These are phyloP conservation scores for Friedmanniomyces simplex DNA, from an alignment of 495 filamentous ascomycete genomes.

Conservation along the genomic window DNA sequence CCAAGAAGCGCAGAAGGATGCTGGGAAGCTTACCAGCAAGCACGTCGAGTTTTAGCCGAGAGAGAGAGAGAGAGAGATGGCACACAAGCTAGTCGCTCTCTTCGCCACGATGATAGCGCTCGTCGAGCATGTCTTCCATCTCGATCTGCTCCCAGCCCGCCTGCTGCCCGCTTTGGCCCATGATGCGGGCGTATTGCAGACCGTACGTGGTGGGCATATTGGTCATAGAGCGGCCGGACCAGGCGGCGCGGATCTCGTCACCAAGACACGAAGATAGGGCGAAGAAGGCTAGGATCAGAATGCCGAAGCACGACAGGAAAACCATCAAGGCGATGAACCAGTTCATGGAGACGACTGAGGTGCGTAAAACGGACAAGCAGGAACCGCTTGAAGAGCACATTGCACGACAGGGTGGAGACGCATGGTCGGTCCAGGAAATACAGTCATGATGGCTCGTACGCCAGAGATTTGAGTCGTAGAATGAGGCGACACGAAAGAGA, in stretches of 20 bases:
- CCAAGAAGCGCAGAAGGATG: slow-evolving; percentile 48
- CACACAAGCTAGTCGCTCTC: slow-evolving; percentile 18
- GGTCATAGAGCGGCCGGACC: slow-evolving; percentile 30
- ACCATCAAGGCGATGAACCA: slow-evolving; percentile 1
- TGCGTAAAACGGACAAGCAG: too few species aligned
- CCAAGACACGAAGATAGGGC: slow-evolving; percentile 51
- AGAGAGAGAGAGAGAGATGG: neutral
- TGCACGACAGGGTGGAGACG: too few species aligned
- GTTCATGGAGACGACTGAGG: slow-evolving; percentile 1
- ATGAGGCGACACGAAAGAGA: too few species aligned
- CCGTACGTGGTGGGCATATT: slow-evolving; percentile 41
- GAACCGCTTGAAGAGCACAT: too few species aligned
- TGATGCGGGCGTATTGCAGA: slow-evolving; percentile 44
- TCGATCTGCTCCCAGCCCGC: slow-evolving; percentile 56
- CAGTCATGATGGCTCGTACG: neutral
- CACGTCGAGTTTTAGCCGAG: slow-evolving; percentile 60
- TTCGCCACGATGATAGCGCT: slow-evolving; percentile 26
- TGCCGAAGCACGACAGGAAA: slow-evolving; percentile 9
- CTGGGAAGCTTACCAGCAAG: slow-evolving; percentile 45
- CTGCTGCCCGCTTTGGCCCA: slow-evolving; percentile 40
- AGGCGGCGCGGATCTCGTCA: slow-evolving; percentile 39
- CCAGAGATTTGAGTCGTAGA: neutral
- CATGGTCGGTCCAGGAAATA: neutral
- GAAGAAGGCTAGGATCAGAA: slow-evolving; percentile 36
- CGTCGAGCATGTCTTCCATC: slow-evolving; percentile 48